A percentile compares a stretch with the other conserved stretches of the same genome.
Evolutionary conservation across 331 rosid genomes (phyloP).

Genomic region (Saraca asoca): DNA sequence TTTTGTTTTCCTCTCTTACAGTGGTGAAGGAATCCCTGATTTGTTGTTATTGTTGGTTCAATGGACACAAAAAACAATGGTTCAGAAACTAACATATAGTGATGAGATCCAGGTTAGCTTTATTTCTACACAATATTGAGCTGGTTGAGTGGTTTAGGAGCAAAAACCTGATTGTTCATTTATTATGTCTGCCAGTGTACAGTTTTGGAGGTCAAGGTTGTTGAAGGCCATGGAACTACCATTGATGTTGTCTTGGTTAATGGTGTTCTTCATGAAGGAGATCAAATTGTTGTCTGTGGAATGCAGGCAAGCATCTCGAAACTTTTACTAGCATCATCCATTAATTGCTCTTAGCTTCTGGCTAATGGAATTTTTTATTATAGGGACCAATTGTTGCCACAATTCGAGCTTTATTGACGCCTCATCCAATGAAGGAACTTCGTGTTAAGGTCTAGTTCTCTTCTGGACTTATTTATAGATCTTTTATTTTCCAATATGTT

Average conservation of each 20-base stretch:
- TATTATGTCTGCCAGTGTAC: conserved; percentile 70
- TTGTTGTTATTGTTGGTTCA: conserved; percentile 76
- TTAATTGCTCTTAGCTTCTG: conserved; percentile 10
- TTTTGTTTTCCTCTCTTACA: conserved; percentile 43
- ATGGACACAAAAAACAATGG: conserved; percentile 94
- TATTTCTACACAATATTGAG: conserved; percentile 27
- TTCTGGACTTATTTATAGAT: neutral
- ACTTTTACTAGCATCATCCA: conserved; percentile 23
- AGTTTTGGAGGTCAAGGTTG: conserved; percentile 93
- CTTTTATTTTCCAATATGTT: neutral
- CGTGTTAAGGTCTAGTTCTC: conserved; percentile 74
- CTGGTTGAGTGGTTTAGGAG: conserved; percentile 36
- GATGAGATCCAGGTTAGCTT: conserved; percentile 84
- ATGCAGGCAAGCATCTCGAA: conserved; percentile 71
- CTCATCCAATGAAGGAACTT: conserved; percentile 98
- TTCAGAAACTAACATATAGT: conserved; percentile 78
- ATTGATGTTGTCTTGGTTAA: conserved; percentile 94
- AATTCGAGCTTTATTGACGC: conserved; percentile 90
- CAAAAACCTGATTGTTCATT: conserved; percentile 40
- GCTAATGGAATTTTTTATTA: conserved; percentile 33
- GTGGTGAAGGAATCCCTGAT: conserved; percentile 98
- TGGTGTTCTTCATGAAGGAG: conserved; percentile 98
- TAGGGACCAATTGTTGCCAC: conserved; percentile 88
- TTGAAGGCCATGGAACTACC: conserved; percentile 98
- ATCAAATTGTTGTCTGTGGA: conserved; percentile 93